Conservation (phyloP, 805 yeast genomes). For the Pichia deserticola region DNA sequence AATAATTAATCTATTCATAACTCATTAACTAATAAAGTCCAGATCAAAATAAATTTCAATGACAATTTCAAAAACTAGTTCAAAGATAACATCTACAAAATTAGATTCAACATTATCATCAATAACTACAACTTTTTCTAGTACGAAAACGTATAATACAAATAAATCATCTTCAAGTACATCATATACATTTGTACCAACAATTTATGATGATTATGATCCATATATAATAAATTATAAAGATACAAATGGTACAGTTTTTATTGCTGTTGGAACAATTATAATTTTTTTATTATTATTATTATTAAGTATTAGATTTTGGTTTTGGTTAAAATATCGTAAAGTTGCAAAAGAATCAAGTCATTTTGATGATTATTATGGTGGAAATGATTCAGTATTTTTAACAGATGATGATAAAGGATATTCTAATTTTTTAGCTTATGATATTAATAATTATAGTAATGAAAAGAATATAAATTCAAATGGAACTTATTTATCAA, state of each 20-base stretch:
- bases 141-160: background rate
- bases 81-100: too few species aligned
- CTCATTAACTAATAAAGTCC: too few species aligned
- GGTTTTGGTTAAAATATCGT: constrained; percentile 22
- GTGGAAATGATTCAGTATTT: constrained; percentile 9
- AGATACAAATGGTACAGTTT: constrained; percentile 33
- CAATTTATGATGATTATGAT: constrained; percentile 17
- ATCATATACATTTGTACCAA: background rate
- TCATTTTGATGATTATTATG: constrained; percentile 14
- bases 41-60: too few species aligned
- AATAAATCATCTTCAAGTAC: background rate
- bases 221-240: constrained; percentile 27
- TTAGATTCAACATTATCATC: background rate
- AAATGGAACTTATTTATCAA: background rate
- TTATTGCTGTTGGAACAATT: constrained; percentile 35
- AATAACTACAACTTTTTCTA: background rate
- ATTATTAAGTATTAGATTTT: constrained; percentile 17
- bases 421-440: constrained; percentile 2
- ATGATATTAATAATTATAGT: constrained; percentile 11
- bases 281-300: constrained; percentile 20
- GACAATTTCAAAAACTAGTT: too few species aligned
- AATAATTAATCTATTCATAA: too few species aligned
- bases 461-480: constrained; percentile 7
- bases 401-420: constrained; percentile 10
- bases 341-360: constrained; percentile 13